Base-by-base conservation (phyloP, 116 monocot genomes). In the Iris pallida region DNA sequence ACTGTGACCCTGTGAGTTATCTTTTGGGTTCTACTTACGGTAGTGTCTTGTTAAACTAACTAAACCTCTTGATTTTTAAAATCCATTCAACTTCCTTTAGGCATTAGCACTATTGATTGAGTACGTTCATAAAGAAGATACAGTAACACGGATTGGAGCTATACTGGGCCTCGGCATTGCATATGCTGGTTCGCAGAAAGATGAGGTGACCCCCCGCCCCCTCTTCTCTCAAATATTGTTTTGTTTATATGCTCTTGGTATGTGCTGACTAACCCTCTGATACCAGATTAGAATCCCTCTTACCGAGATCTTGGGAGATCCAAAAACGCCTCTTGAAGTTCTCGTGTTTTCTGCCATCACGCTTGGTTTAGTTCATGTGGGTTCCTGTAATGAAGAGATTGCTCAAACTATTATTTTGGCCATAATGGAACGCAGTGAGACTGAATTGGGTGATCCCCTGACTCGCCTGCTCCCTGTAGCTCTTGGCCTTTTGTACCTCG, bases 81-180 rank as follows among this genome's bases (percentile, higher is more conserved):
- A 30, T 30, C 30, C 30, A 30, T 30, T 30, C 30, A 71, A 47
- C 11, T 57, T 47, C 69, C 15, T 73, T 17, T 62, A 98, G 98
- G 90, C 98, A 65, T 68, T 90, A 69, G 93, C 98, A 14, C 80
- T 98, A 58, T 72, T 98, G 15, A 74, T 80, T 64, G 98, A 98
- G 47, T 90, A 72, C 46, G 75, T 93, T 15, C 74, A 82, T 48
- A 98, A 84, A 79, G 98, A 98, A 18, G 98, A 98, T 59, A 68
- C 88, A 2, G 73, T 71, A 16, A 84, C 83, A 8, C 72, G 88
- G 53, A 98, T 98, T 72, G 93, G 98, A 12, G 90, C 98, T 51
- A 98, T 98, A 58, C 66, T 98, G 78, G 98, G 98, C 6, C 90
- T 98, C 74, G 98, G 98, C 14, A 89, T 98, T 80, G 88, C 98